Conservation (phyloP, 179 eudicot species). For the Gypsophila paniculata region DNA sequence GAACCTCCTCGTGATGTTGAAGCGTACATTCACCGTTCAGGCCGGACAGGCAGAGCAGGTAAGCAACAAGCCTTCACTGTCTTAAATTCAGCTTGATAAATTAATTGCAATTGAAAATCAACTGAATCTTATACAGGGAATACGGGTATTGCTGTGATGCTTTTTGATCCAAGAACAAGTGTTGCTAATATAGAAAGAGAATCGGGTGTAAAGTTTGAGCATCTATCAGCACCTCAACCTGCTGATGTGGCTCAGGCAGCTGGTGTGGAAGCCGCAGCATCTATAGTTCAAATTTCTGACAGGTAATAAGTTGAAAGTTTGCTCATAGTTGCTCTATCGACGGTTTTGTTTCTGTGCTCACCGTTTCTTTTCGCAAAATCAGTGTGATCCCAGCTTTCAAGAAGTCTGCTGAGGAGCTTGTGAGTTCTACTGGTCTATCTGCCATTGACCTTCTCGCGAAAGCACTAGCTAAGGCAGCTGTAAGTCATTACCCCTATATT, state of each 20-base stretch:
- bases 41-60: constrained; percentile 98
- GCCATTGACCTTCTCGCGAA: constrained; percentile 78
- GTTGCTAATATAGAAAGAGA: constrained; percentile 74
- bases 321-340: neutral
- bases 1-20: constrained; percentile 97
- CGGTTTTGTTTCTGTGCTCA: neutral
- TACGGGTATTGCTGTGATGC: constrained; percentile 84
- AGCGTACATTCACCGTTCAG: constrained; percentile 96
- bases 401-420: constrained; percentile 79
- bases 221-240: constrained; percentile 86
- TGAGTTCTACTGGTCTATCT: constrained; percentile 58
- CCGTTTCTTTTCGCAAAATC: neutral
- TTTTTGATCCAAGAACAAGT: constrained; percentile 76
- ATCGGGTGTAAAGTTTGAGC: constrained; percentile 92
- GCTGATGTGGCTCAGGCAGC: constrained; percentile 90
- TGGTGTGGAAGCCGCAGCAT: constrained; percentile 65
- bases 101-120: neutral
- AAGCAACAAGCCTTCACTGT: neutral
- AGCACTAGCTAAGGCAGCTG: constrained; percentile 87
- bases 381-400: constrained; percentile 88
- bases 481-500: constrained; percentile 32
- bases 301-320: constrained; percentile 36
- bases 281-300: constrained; percentile 59
- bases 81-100: neutral
- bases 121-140: constrained; percentile 45